phyloP scores from a whole-genome alignment of 2,329 filamentous ascomycete species.

The Penicillium sclerotigenum region DNA sequence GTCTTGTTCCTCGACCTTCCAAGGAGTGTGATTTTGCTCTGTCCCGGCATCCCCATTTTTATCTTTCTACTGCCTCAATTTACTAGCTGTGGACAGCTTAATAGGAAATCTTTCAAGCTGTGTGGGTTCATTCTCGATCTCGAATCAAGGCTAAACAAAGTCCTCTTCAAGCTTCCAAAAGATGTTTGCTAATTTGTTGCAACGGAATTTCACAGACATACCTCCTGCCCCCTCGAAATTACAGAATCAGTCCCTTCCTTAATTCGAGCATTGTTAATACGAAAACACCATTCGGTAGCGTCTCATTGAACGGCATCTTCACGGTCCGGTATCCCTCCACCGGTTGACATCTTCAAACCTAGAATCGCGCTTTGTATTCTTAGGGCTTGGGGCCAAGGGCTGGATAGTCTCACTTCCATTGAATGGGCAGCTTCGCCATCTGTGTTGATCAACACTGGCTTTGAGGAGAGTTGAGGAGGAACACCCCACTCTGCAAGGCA shows the following conservation, averaged over 20 bases:
- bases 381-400: background rate
- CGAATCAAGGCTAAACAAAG: slow-evolving; percentile 10
- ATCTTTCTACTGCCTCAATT: slow-evolving; percentile 14
- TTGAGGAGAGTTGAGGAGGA: background rate
- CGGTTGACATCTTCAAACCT: background rate
- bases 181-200: slow-evolving; percentile 5
- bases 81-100: slow-evolving; percentile 14
- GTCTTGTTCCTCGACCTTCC: slow-evolving; percentile 33
- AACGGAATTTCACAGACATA: slow-evolving; percentile 9
- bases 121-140: slow-evolving; percentile 24
- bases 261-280: background rate
- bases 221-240: background rate
- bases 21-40: slow-evolving; percentile 25
- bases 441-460: background rate
- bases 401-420: background rate
- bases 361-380: background rate
- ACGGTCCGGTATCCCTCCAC: background rate
- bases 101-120: slow-evolving; percentile 22
- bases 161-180: background rate
- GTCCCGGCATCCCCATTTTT: slow-evolving; percentile 20
- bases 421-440: background rate
- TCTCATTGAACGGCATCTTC: background rate
- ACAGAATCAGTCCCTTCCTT: background rate
- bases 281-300: background rate
- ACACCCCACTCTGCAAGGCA: slow-evolving; percentile 5